Base-by-base conservation (phyloP, 495 filamentous ascomycete species). In the Oleoguttula mirabilis region DNA sequence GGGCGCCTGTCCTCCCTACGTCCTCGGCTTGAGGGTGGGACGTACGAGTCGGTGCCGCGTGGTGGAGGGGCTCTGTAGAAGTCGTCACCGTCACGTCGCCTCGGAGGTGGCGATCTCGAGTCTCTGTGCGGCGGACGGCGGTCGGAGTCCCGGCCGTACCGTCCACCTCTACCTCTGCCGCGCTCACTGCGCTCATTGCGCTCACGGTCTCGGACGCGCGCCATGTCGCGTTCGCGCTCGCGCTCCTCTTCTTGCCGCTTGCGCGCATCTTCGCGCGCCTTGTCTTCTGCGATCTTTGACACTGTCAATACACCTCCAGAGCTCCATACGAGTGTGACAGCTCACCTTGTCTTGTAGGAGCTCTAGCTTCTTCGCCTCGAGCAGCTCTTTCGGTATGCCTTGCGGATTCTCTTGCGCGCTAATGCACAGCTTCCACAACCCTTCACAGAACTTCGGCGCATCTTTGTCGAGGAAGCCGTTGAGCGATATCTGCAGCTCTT, bases 391-490 rank as follows among this genome's bases (percentile, higher is more conserved):
- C 0, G 90, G 90, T 27, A 99, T 84, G 33, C 88, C 88, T 59
- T 88, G 82, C 1, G 82, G 74, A 57, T 78, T 94, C 35, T 73
- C 67, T 60, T 99, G 90, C 11, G 83, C 90, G 56, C 88, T 95
- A 28, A 96, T 66, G 47, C 86, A 83, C 12, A 95, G 66, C 31
- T 73, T 80, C 90, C 90, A 99, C 0, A 99, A 67, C 47, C 94
- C 84, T 56, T 92, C 86, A 65, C 90, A 95, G 60, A 99, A 99
- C 4, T 70, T 66, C 8, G 86, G 66, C 0, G 88, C 90, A 51
- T 94, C 84, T 64, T 90, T 94, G 55, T 94, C 87, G 48, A 99
- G 73, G 54, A 96, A 96, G 4, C 87, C 88, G 2, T 82, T 94
- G 41, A 99, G 77, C 47, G 87, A 79, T 49, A 94, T 88, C 55